These are phyloP conservation scores for Fusarium decemcellulare DNA, from an alignment of 2,329 filamentous ascomycete genomes.

Conservation along the genomic window DNA sequence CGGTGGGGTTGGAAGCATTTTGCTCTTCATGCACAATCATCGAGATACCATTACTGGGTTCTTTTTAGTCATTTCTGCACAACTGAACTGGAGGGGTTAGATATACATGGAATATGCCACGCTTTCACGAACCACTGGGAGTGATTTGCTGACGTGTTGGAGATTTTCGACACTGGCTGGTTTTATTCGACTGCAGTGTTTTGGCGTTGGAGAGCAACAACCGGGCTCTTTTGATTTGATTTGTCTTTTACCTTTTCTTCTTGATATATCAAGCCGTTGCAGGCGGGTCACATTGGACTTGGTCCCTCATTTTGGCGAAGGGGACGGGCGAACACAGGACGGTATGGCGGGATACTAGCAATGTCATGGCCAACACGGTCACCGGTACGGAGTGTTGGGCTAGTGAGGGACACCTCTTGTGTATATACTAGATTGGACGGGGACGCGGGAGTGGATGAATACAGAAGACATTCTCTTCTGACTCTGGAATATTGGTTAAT, in stretches of 20 bases:
- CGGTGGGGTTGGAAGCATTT: conserved; percentile 31
- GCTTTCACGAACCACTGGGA: conserved; percentile 23
- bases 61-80: conserved; percentile 24
- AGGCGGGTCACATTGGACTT: conserved; percentile 15
- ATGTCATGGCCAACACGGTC: conserved; percentile 26
- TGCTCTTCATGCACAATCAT: conserved; percentile 34
- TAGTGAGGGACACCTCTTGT: conserved; percentile 27
- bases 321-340: conserved; percentile 15
- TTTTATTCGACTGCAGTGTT: conserved; percentile 29
- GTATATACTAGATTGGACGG: conserved; percentile 42
- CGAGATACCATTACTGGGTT: conserved; percentile 28
- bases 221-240: conserved; percentile 25
- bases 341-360: conserved; percentile 31
- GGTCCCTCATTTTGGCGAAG: conserved; percentile 9
- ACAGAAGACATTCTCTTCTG: conserved; percentile 41
- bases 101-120: conserved; percentile 22
- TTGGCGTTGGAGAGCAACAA: conserved; percentile 41
- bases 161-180: conserved; percentile 29
- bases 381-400: conserved; percentile 31
- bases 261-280: conserved; percentile 19
- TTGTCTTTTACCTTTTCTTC: conserved; percentile 14
- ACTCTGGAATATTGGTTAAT: conserved; percentile 20
- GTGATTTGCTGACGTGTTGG: conserved; percentile 35
- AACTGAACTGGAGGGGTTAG: conserved; percentile 10
- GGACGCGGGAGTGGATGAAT: conserved; percentile 32